Evolutionary conservation across 2,329 filamentous ascomycete genomes (phyloP).

Genomic region (Coleophoma cylindrospora): DNA sequence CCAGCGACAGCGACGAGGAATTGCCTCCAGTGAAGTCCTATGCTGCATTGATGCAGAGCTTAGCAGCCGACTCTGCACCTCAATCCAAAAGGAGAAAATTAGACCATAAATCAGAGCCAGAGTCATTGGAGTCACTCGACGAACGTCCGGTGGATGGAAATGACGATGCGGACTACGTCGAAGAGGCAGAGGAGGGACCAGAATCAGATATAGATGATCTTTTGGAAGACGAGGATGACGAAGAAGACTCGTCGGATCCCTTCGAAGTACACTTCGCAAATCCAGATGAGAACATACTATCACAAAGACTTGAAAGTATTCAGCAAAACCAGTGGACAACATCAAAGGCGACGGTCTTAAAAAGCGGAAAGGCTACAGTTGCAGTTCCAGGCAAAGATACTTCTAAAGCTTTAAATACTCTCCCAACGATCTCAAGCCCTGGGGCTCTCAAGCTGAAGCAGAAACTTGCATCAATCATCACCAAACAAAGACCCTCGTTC

Average conservation of each 20-base stretch:
- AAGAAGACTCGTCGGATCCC: conserved; percentile 57
- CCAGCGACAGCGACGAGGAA: conserved; percentile 34
- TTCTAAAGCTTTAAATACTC: conserved; percentile 15
- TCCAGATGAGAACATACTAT: conserved; percentile 56
- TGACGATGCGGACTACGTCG: conserved; percentile 32
- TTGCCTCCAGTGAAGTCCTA: conserved; percentile 43
- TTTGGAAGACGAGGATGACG: conserved; percentile 33
- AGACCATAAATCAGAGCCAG: conserved; percentile 22
- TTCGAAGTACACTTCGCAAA: conserved; percentile 77
- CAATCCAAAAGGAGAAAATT: conserved; percentile 55
- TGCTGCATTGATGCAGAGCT: conserved; percentile 51
- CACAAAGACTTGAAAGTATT: conserved; percentile 45
- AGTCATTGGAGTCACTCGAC: conserved; percentile 7
- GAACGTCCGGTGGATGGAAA: conserved; percentile 1
- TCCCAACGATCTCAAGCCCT: conserved; percentile 25
- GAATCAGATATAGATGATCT: conserved; percentile 27
- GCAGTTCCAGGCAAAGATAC: conserved; percentile 38
- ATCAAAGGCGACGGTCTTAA: conserved; percentile 34
- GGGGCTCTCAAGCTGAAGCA: conserved; percentile 62
- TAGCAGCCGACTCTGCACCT: conserved; percentile 40
- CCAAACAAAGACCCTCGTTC: conserved; percentile 51
- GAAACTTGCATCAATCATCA: conserved; percentile 53
- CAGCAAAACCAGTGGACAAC: conserved; percentile 46
- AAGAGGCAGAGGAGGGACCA: conserved; percentile 45
- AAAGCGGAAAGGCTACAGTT: conserved; percentile 42